Evolutionary conservation across 371 early-diverging fungal species (phyloP).

Genomic region (Mortierella sp.): DNA sequence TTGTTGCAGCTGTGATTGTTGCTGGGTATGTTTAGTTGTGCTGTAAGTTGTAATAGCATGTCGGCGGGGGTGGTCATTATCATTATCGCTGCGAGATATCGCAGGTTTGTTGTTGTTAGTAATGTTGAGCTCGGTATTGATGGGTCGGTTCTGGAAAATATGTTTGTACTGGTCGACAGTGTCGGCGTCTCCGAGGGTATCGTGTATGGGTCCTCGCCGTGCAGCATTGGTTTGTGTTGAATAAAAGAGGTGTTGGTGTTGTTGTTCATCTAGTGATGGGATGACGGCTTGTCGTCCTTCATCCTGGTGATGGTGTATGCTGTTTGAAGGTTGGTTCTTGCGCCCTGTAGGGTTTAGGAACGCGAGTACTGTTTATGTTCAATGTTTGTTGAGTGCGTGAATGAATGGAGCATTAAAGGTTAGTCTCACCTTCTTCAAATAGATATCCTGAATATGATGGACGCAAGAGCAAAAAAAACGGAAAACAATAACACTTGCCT

Average conservation of each 20-base stretch:
- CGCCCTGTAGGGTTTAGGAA: constrained; percentile 39
- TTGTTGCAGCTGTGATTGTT: constrained; percentile 1
- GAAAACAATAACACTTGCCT: constrained; percentile 20
- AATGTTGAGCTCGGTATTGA: constrained; percentile 14
- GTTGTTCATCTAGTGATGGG: background rate
- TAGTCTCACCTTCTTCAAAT: background rate
- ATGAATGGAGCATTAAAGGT: no score
- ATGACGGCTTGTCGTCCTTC: background rate
- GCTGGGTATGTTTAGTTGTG: background rate
- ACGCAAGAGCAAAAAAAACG: background rate
- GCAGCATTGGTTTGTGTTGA: constrained; percentile 1
- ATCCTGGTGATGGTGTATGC: background rate
- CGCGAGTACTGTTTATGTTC: constrained; percentile 27
- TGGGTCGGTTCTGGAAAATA: constrained; percentile 38
- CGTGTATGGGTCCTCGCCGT: constrained; percentile 9
- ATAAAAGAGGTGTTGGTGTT: background rate
- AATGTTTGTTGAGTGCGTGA: background rate
- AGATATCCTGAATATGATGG: background rate
- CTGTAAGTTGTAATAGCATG: background rate
- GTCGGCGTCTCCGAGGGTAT: constrained; percentile 12
- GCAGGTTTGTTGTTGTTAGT: background rate
- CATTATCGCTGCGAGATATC: background rate
- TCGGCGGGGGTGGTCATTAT: background rate
- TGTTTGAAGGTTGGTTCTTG: constrained; percentile 20
- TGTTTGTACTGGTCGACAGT: constrained; percentile 36